Percentiles rank a stretch among this genome's conserved stretches.
phyloP scores from a whole-genome alignment of 768 basidiomycete genomes.

The Lactarius quietus region DNA sequence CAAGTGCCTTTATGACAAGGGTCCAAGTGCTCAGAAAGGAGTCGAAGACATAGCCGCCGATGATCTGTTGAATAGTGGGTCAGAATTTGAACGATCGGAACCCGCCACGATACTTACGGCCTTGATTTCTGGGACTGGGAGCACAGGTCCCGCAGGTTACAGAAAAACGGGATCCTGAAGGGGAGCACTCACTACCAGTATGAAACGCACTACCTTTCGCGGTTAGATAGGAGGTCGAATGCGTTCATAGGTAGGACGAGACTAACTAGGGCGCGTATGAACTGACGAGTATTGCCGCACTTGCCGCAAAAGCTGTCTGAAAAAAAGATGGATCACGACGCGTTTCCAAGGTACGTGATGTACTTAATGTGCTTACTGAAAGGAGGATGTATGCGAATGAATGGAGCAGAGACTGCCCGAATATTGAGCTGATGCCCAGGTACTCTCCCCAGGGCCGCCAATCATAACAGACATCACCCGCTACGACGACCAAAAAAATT shows the following conservation, averaged over 20 bases:
- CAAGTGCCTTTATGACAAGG: conserved; percentile 78
- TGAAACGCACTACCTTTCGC: conserved; percentile 57
- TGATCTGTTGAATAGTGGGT: conserved; percentile 45
- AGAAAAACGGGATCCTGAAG: neutral
- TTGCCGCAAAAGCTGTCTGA: conserved; percentile 59
- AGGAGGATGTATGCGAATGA: conserved; percentile 60
- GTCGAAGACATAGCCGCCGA: conserved; percentile 84
- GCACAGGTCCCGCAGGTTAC: neutral
- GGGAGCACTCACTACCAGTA: conserved; percentile 62
- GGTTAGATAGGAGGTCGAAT: neutral
- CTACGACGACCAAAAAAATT: conserved; percentile 37
- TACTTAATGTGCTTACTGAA: conserved; percentile 45
- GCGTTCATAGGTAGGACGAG: neutral
- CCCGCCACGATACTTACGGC: conserved; percentile 44
- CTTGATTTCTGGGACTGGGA: conserved; percentile 72
- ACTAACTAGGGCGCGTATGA: conserved; percentile 70
- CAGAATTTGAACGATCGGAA: neutral
- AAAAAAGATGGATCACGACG: neutral
- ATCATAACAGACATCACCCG: conserved; percentile 61
- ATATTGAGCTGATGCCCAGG: conserved; percentile 49
- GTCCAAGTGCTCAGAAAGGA: conserved; percentile 86
- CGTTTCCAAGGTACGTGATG: neutral
- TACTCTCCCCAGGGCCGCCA: conserved; percentile 70
- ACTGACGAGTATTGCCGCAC: conserved; percentile 59
- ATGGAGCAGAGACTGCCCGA: conserved; percentile 61